Evolutionary conservation across 2,329 filamentous ascomycete genomes (phyloP).

Genomic region (Penicillium sp.): DNA sequence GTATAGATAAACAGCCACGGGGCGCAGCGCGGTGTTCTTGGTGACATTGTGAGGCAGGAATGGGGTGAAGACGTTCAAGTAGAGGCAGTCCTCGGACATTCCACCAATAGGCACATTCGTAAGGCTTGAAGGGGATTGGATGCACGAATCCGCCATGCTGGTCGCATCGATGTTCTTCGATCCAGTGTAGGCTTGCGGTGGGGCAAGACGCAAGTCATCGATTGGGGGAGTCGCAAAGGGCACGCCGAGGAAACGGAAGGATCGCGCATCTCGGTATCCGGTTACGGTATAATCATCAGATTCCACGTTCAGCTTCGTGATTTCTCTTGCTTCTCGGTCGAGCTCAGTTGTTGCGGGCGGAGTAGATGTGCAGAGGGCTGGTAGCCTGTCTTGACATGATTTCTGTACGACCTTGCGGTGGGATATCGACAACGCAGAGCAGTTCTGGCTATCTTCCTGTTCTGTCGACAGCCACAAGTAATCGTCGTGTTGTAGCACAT

Average conservation of each 20-base stretch:
- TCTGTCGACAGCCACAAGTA: constrained; percentile 15
- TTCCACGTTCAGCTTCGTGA: constrained; percentile 18
- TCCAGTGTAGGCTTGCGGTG: constrained; percentile 28
- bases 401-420: constrained; percentile 6
- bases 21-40: constrained; percentile 13
- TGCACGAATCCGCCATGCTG: constrained; percentile 16
- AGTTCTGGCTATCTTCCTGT: not conserved
- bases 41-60: constrained; percentile 19
- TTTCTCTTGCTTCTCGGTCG: constrained; percentile 9
- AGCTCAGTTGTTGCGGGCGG: constrained; percentile 20
- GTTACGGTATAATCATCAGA: constrained; percentile 19
- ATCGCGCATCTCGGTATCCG: constrained; percentile 27
- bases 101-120: constrained; percentile 9
- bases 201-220: constrained; percentile 43
- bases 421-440: constrained; percentile 17
- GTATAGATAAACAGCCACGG: constrained; percentile 34
- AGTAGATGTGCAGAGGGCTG: constrained; percentile 21
- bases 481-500: constrained; percentile 9
- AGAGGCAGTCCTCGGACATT: constrained; percentile 35
- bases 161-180: constrained; percentile 30
- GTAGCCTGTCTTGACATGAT: constrained; percentile 14
- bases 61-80: constrained; percentile 35
- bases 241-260: constrained; percentile 43
- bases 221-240: constrained; percentile 49
- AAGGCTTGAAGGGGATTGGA: constrained; percentile 16